A percentile compares a stretch with the other conserved stretches of the same genome.
phyloP scores from a whole-genome alignment of 495 filamentous ascomycete species.

The Talaromyces trachyspermus region DNA sequence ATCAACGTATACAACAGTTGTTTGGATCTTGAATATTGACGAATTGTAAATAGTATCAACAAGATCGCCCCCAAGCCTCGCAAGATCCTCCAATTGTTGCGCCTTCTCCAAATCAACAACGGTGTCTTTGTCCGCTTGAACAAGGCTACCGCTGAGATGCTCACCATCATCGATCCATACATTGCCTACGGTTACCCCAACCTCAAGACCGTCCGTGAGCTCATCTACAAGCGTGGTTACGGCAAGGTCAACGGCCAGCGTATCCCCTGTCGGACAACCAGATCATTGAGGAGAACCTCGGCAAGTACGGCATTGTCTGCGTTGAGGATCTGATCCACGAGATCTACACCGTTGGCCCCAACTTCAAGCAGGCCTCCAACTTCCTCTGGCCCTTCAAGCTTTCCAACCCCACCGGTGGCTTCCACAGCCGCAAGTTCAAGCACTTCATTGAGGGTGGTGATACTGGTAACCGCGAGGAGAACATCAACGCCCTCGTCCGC shows the following conservation, averaged over 20 bases:
- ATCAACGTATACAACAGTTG: background rate
- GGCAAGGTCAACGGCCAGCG: slow-evolving; percentile 97
- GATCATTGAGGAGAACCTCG: slow-evolving; percentile 91
- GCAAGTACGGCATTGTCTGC: slow-evolving; percentile 98
- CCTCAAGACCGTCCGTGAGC: slow-evolving; percentile 96
- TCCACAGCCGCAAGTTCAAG: slow-evolving; percentile 94
- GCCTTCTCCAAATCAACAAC: slow-evolving; percentile 99
- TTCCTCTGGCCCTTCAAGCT: slow-evolving; percentile 99
- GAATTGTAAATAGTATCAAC: slow-evolving; percentile 87
- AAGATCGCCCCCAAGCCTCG: slow-evolving; percentile 99
- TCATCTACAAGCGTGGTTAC: slow-evolving; percentile 99
- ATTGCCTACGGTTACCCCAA: slow-evolving; percentile 99
- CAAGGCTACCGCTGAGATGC: slow-evolving; percentile 97
- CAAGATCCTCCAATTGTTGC: slow-evolving; percentile 98
- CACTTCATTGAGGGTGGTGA: slow-evolving; percentile 99
- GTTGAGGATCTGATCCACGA: slow-evolving; percentile 99
- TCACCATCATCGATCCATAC: slow-evolving; percentile 96
- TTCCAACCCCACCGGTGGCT: slow-evolving; percentile 92
- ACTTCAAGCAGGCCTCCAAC: slow-evolving; percentile 99
- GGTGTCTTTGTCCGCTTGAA: slow-evolving; percentile 95
- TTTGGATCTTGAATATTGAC: background rate
- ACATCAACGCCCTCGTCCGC: slow-evolving; percentile 93
- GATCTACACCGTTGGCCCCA: slow-evolving; percentile 96
- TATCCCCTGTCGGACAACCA: slow-evolving; percentile 91
- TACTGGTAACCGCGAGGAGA: slow-evolving; percentile 94